Evolutionary conservation across 352 stramenopile genomes (phyloP).

Genomic region (Globisporangium spinosum): DNA sequence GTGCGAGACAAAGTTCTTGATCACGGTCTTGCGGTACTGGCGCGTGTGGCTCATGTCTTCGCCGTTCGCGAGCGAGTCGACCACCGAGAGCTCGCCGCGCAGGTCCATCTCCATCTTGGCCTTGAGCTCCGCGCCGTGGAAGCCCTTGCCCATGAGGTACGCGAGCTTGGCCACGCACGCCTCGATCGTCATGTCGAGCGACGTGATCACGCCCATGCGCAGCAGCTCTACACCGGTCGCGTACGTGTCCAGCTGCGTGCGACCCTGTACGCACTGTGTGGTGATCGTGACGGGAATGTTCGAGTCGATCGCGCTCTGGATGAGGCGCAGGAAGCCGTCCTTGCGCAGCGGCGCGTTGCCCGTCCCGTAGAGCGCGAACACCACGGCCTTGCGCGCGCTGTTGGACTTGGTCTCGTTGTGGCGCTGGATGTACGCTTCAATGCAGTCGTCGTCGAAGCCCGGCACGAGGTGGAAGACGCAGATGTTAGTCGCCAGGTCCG

Average conservation of each 20-base stretch:
- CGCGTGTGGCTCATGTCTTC: constrained; percentile 60
- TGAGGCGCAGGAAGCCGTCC: constrained; percentile 83
- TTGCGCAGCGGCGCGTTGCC: constrained; percentile 92
- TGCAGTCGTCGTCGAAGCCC: constrained; percentile 85
- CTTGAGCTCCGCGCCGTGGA: constrained; percentile 59
- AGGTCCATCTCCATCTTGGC: constrained; percentile 82
- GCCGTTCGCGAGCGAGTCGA: constrained; percentile 55
- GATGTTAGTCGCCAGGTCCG: constrained; percentile 90
- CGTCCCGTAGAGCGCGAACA: constrained; percentile 95
- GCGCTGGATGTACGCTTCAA: constrained; percentile 72
- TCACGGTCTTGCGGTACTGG: constrained; percentile 72
- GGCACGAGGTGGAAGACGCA: constrained; percentile 91
- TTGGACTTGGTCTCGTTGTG: constrained; percentile 41
- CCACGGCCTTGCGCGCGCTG: constrained; percentile 53
- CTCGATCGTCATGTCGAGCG: constrained; percentile 96
- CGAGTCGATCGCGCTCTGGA: constrained; percentile 71
- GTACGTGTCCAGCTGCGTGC: constrained; percentile 92
- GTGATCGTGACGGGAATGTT: constrained; percentile 91
- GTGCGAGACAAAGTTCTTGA: constrained; percentile 72
- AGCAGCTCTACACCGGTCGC: constrained; percentile 89
- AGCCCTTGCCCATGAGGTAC: constrained; percentile 92
- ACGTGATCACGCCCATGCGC: constrained; percentile 92
- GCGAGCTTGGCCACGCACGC: constrained; percentile 91
- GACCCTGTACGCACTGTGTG: constrained; percentile 93
- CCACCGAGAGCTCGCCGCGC: constrained; percentile 75